phyloP scores from a whole-genome alignment of 352 stramenopile genomes.

The Stephanocyclus meneghinianus region DNA sequence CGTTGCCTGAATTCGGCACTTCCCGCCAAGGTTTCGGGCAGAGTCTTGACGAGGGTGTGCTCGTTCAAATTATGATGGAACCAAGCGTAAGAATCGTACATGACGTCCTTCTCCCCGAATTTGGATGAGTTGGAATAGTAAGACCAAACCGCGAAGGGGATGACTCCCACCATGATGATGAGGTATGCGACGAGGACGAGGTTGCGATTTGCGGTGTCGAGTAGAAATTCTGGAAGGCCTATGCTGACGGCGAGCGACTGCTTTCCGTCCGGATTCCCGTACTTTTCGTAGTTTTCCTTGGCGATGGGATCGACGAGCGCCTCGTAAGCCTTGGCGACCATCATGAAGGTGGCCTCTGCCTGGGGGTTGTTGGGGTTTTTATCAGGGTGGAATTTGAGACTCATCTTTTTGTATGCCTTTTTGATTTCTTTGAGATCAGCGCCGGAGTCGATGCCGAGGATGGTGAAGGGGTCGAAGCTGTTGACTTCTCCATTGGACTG shows the following conservation, averaged over 20 bases:
- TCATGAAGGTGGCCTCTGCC: conserved; percentile 98
- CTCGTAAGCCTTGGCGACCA: conserved; percentile 93
- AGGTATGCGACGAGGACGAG: conserved; percentile 98
- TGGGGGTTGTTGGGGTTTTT: conserved; percentile 96
- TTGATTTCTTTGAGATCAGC: conserved; percentile 94
- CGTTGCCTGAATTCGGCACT: conserved; percentile 82
- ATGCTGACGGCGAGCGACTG: conserved; percentile 95
- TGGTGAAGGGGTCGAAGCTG: conserved; percentile 96
- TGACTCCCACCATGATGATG: conserved; percentile 96
- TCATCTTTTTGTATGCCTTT: conserved; percentile 85
- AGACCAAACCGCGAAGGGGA: conserved; percentile 91
- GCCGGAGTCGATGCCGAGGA: conserved; percentile 91
- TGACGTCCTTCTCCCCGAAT: conserved; percentile 99
- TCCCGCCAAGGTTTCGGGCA: conserved; percentile 89
- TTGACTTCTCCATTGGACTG: conserved; percentile 96
- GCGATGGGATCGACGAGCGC: conserved; percentile 93
- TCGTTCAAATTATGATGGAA: conserved; percentile 96
- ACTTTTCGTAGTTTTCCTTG: conserved; percentile 98
- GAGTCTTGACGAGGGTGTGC: conserved; percentile 90
- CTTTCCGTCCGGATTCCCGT: conserved; percentile 97
- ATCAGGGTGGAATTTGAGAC: conserved; percentile 83
- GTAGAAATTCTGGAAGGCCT: conserved; percentile 94
- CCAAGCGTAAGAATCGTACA: conserved; percentile 99
- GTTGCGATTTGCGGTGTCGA: conserved; percentile 97
- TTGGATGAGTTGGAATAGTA: conserved; percentile 92